phyloP scores from a whole-genome alignment of 208 protist genomes.

The Crithidia sp. region DNA sequence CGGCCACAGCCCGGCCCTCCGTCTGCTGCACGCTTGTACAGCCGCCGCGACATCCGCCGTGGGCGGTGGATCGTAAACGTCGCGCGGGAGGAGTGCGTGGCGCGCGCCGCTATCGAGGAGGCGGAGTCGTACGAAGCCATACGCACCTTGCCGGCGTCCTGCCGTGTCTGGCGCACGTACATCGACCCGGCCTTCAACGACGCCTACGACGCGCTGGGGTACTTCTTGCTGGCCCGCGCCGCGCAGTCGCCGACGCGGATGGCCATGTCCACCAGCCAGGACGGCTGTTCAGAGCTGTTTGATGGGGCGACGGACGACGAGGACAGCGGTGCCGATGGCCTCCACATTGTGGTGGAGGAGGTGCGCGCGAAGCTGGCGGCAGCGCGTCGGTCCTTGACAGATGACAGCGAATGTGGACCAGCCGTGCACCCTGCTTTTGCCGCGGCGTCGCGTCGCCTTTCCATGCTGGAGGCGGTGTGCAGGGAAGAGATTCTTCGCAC shows the following conservation, averaged over 20 bases:
- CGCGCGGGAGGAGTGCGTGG: constrained; percentile 54
- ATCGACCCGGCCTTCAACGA: constrained; percentile 1
- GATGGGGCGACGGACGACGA: background rate
- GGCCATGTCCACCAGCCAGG: background rate
- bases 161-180: constrained; percentile 16
- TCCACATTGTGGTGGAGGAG: background rate
- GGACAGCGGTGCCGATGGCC: background rate
- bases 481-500: constrained; percentile 37
- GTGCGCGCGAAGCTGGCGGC: background rate
- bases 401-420: too few relatives aligned
- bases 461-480: constrained; percentile 40
- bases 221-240: background rate
- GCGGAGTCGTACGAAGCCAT: constrained; percentile 48
- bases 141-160: constrained; percentile 34
- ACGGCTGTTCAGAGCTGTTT: background rate
- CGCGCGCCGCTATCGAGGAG: constrained; percentile 50
- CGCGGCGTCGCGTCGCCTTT: constrained; percentile 1
- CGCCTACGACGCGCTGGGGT: constrained; percentile 1
- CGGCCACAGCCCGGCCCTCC: background rate
- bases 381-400: too few relatives aligned
- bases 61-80: constrained; percentile 34
- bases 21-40: background rate
- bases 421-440: constrained; percentile 12
- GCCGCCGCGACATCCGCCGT: constrained; percentile 23
- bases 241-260: background rate